A percentile compares a stretch with the other conserved stretches of the same genome.
Conservation (phyloP, 306 rosid genomes). For the Malus domestica region DNA sequence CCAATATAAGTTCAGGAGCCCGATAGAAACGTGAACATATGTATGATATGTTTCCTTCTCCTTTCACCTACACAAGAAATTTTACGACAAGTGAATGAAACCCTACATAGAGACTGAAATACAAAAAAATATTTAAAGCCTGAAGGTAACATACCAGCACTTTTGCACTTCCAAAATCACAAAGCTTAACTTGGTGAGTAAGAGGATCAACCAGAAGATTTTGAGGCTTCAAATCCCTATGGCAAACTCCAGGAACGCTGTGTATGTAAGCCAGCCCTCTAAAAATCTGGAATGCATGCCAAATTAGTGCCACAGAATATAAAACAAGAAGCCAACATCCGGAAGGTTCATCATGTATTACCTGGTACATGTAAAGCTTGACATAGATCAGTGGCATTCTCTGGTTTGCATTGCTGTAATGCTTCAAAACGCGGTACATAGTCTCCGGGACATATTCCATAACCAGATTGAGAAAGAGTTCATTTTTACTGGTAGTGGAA, state of each 20-base stretch:
- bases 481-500: constrained; percentile 82
- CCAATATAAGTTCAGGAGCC: constrained; percentile 96
- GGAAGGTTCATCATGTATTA: constrained; percentile 12
- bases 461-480: constrained; percentile 91
- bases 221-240: constrained; percentile 94
- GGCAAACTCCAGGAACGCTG: constrained; percentile 87
- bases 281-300: constrained; percentile 53
- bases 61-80: constrained; percentile 53
- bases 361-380: constrained; percentile 95
- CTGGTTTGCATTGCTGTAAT: constrained; percentile 68
- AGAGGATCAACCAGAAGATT: constrained; percentile 97
- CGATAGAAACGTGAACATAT: constrained; percentile 95
- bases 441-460: constrained; percentile 97
- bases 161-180: constrained; percentile 98
- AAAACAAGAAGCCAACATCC: background rate
- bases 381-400: constrained; percentile 87
- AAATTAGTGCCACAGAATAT: constrained; percentile 11
- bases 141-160: constrained; percentile 54
- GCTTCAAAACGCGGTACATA: constrained; percentile 77
- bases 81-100: constrained; percentile 13
- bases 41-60: constrained; percentile 91
- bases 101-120: background rate
- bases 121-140: background rate
- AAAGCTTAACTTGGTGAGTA: constrained; percentile 89
- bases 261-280: constrained; percentile 92